Evolutionary conservation across 371 early-diverging fungal genomes (phyloP), one percentile per base, ranked within the genome.

Genomic region (Syncephalastrum monosporum): DNA sequence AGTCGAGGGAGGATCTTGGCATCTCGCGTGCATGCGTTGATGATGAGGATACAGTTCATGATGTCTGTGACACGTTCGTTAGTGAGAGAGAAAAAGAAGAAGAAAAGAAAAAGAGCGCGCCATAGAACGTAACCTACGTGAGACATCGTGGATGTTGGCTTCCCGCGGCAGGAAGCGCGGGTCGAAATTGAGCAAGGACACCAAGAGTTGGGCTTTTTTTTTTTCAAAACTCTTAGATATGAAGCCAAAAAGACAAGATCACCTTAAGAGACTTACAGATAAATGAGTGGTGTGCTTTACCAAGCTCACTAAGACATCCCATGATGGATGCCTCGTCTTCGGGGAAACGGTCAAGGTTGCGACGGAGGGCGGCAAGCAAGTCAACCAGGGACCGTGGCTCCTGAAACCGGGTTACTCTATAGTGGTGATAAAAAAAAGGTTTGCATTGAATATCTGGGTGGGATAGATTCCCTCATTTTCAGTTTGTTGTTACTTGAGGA

Each of bases 271-370:
- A 61, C 65, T 59, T 75, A 72, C 86, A 77, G 16, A 90, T 69
- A 59, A 84, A 74, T 41, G 73, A 73, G 5, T 81, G 65, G 62
- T 91, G 88, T 29, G 64, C 71, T 33, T 68, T 65, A 1, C 92
- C 94, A 1, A 94, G 55, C 14, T 79, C 74, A 21, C 65, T 15
- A 15, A 91, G 70, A 47, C 89, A 87, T 21, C 63, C 65, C 61
- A 88, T 91, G 8, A 92, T 83, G 2, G 85, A 85, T 12, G 75
- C 56, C 38, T 76, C 75, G 60, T 95, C 95, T 23, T 77, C 82
- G 0, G 90, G 82, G 59, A 88, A 88, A 48, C 83, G 63, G 8
- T 69, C 75, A 61, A 91, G 71, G 53, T 84, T 89, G 16, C 71
- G 74, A 16, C 66, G 68, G 2, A 93, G 52, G n/a, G 81, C 77